Evolutionary conservation across 2,329 filamentous ascomycete genomes (phyloP).

Genomic region (Davidsoniella neocaledoniae): DNA sequence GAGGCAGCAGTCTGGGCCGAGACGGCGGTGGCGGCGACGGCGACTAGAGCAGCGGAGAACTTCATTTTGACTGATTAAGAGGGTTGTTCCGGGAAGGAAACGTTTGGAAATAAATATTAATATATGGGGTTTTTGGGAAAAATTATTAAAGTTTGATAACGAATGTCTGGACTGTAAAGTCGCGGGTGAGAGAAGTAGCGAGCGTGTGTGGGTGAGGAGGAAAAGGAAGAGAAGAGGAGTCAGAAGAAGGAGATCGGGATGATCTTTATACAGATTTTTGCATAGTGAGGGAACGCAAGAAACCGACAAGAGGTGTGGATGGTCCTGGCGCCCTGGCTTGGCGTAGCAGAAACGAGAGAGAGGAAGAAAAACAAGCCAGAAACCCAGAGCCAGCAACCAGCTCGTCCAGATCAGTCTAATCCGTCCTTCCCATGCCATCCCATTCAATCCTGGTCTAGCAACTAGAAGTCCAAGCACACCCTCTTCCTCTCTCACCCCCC

Average conservation of each 20-base stretch:
- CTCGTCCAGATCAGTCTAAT: no score
- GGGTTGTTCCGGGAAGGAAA: slow-evolving; percentile 23
- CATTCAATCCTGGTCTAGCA: neutral
- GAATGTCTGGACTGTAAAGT: slow-evolving; percentile 13
- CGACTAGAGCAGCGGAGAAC: slow-evolving; percentile 39
- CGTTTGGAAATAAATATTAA: slow-evolving; percentile 22
- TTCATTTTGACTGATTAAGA: slow-evolving; percentile 44
- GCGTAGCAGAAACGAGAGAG: neutral
- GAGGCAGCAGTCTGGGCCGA: slow-evolving; percentile 19
- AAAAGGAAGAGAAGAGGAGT: slow-evolving; percentile 17
- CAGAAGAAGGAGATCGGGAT: slow-evolving; percentile 21
- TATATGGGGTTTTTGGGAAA: slow-evolving; percentile 21
- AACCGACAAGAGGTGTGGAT: neutral
- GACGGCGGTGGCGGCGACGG: slow-evolving; percentile 29
- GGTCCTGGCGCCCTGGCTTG: neutral
- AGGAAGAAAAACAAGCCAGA: neutral
- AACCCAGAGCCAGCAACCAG: no score
- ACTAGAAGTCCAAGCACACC: neutral
- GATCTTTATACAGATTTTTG: slow-evolving; percentile 29
- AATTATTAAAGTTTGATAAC: slow-evolving; percentile 11
- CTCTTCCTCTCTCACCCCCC: neutral
- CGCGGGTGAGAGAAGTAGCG: slow-evolving; percentile 14
- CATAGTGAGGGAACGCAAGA: neutral
- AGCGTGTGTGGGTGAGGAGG: slow-evolving; percentile 34
- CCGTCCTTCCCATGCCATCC: neutral